phyloP scores from a whole-genome alignment of 108 stramenopile genomes.

The Nitzschia sp. region DNA sequence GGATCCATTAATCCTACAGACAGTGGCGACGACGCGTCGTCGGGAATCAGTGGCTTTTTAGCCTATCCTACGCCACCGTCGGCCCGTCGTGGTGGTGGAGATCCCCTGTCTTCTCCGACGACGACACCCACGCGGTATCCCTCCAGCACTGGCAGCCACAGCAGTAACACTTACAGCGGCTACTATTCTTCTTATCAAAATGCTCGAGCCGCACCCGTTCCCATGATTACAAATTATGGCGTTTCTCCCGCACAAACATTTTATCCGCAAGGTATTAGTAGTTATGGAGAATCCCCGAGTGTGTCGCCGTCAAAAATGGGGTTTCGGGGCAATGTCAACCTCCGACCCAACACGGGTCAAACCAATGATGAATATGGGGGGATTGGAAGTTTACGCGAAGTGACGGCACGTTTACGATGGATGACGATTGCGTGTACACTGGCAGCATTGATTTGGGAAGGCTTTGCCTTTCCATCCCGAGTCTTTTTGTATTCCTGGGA shows the following conservation, averaged over 20 bases:
- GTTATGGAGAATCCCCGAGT: background rate
- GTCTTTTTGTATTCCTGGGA: constrained; percentile 25
- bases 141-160: background rate
- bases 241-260: constrained; percentile 10
- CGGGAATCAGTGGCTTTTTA: background rate
- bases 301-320: background rate
- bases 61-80: background rate
- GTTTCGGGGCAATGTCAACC: constrained; percentile 31
- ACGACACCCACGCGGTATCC: background rate
- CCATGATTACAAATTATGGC: constrained; percentile 26
- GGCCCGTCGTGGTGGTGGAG: background rate
- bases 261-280: background rate
- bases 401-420: constrained; percentile 32
- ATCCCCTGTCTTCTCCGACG: background rate
- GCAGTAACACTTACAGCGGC: background rate
- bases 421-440: constrained; percentile 31
- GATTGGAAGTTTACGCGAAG: constrained; percentile 34
- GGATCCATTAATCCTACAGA: background rate
- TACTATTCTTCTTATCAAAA: constrained; percentile 12
- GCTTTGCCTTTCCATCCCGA: constrained; percentile 41
- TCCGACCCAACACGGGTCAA: constrained; percentile 48
- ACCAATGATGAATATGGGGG: constrained; percentile 42
- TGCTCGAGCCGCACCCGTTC: constrained; percentile 17
- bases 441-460: constrained; percentile 35
- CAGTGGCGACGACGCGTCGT: background rate